These are phyloP conservation scores for Fusarium sp. DNA, from an alignment of 2,329 filamentous ascomycete species.

Conservation along the genomic window DNA sequence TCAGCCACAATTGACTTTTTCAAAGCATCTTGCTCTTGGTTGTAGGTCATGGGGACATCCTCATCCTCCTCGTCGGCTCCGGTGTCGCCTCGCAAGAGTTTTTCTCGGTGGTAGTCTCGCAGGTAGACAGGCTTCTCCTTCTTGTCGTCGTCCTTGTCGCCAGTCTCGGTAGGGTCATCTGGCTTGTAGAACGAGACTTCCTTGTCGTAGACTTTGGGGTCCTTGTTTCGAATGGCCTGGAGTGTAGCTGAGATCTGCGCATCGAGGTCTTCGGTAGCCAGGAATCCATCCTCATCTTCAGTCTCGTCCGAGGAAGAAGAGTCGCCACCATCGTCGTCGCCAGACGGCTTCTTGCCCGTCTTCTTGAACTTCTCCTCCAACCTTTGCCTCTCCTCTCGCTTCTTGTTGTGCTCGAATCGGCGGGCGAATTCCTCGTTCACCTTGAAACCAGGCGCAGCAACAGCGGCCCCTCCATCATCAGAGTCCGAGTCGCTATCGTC, in stretches of 20 bases:
- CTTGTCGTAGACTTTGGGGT: conserved; percentile 90
- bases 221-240: conserved; percentile 88
- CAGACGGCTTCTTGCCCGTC: conserved; percentile 53
- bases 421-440: conserved; percentile 92
- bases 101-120: conserved; percentile 91
- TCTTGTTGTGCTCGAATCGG: conserved; percentile 97
- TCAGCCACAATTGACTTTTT: conserved; percentile 83
- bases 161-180: conserved; percentile 56
- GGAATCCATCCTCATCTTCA: conserved; percentile 90
- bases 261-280: conserved; percentile 88
- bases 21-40: conserved; percentile 87
- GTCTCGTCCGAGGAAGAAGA: conserved; percentile 81
- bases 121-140: conserved; percentile 88
- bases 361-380: conserved; percentile 86
- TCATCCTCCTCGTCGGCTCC: conserved; percentile 70
- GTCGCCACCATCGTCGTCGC: conserved; percentile 63
- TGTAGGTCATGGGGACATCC: conserved; percentile 76
- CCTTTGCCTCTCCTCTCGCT: conserved; percentile 85
- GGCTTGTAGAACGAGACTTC: conserved; percentile 82
- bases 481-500: conserved; percentile 67
- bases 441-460: conserved; percentile 69
- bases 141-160: conserved; percentile 57
- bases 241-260: conserved; percentile 88
- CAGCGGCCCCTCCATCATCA: conserved; percentile 55
- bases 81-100: conserved; percentile 79